Base-by-base conservation (phyloP, 2,329 filamentous ascomycete species). In the Triangularia verruculosa region DNA sequence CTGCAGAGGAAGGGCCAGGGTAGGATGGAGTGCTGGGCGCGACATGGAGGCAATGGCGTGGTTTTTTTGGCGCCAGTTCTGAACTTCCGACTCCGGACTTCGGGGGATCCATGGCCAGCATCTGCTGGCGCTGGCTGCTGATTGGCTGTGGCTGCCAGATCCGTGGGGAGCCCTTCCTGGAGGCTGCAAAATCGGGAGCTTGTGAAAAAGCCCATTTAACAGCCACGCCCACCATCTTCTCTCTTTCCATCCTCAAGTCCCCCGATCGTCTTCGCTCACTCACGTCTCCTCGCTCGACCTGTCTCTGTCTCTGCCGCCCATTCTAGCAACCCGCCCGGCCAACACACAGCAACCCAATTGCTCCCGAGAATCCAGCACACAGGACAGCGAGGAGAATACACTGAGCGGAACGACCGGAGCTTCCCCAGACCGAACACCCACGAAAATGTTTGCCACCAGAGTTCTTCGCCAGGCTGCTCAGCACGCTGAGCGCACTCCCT, bases 401-500 rank as follows among this genome's bases (percentile, higher is more conserved):
- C 34, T 56, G 54, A 54, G 47, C 24, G 32, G 57, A 17, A 27
- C 56, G 34, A 32, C 17, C 39, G 20, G 34, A 47, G 53, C 47
- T 61, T 39, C 61, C 28, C 43, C 24, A 55, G 25, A 47, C 61
- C 54, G 39, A 51, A 63, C 51, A 8, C 56, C 27, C 61, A 28
- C 47, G 6, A 67, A 75, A 67, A 69, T 88, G 86, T 81, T 83
- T 68, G 77, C 82, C 57, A 86, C 86, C 63, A 78, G 79, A 73
- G 78, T 77, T 67, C 80, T 88, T 61, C 84, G 85, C 70, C 84
- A 86, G 78, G 83, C 82, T 69, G 82, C 83, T 69, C 82, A 82
- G 72, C 82, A 83, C 72, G 82, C 82, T 68, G 83, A 86, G 79
- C 85, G 86, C 71, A 81, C 80, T 59, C 86, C 86, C 66, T 75